Evolutionary conservation across 2,329 filamentous ascomycete genomes (phyloP).

Genomic region (Penicillium sp.): DNA sequence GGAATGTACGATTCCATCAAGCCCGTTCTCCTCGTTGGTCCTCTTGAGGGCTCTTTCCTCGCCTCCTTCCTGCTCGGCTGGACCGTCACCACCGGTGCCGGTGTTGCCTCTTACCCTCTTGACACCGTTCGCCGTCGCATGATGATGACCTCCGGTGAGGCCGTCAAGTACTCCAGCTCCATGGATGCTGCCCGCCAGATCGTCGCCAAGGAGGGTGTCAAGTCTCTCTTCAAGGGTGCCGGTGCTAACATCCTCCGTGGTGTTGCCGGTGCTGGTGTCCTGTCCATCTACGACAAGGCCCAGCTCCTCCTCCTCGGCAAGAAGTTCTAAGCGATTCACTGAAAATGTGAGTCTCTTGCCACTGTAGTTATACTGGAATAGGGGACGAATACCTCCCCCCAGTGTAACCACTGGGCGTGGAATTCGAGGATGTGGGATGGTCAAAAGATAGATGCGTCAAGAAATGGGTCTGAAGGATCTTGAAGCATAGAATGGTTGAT

Average conservation of each 20-base stretch:
- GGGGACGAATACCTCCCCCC: conserved; percentile 28
- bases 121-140: conserved; percentile 99
- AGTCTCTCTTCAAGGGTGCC: conserved; percentile 99
- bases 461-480: conserved; percentile 38
- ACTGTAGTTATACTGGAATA: conserved; percentile 23
- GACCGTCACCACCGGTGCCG: conserved; percentile 99
- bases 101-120: conserved; percentile 99
- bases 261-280: conserved; percentile 99
- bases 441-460: conserved; percentile 48
- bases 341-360: conserved; percentile 17
- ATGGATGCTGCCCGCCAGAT: conserved; percentile 96
- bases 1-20: conserved; percentile 99
- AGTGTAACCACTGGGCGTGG: conserved; percentile 30
- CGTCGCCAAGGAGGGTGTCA: conserved; percentile 91
- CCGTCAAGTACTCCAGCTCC: conserved; percentile 99
- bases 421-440: conserved; percentile 33
- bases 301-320: conserved; percentile 99
- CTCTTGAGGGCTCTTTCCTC: conserved; percentile 97
- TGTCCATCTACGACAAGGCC: conserved; percentile 99
- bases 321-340: conserved; percentile 74
- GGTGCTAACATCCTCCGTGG: conserved; percentile 99
- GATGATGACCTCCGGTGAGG: conserved; percentile 97
- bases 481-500: conserved; percentile 45
- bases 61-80: conserved; percentile 98
- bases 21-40: conserved; percentile 89